Base-by-base conservation (phyloP, 805 yeast species). In the Yarrowia bubula region DNA sequence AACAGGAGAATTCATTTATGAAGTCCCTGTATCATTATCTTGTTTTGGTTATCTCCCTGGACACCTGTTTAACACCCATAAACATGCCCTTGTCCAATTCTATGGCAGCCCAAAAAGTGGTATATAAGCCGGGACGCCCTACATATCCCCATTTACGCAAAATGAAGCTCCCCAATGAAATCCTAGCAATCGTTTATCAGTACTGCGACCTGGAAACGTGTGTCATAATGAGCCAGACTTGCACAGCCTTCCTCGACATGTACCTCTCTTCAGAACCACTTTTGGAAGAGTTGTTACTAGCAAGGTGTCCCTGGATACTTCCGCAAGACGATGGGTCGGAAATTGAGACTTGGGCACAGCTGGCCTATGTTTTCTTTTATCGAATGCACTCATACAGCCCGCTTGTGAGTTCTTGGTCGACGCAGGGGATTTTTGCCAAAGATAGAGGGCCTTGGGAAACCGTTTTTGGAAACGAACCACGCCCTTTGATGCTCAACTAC, bases 401-500 rank as follows among this genome's bases (percentile, higher is more conserved):
- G 7, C 39, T n/a, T 2, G 9, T 47, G 10, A 39, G 53, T 8
- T 39, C 53, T 2, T 48, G 53, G 53, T 33, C 53, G 1, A 33
- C 17, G 6, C 39, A 48, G 39, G 31, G 31, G 2, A n/a, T 48
- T 4, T 48, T 33, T 8, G 32, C 15, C 15, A 14, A 6, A 2
- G 53, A 48, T 11, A 48, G 33, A 28, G 53, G 53, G 11, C 53
- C 53, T 3, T 48, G 53, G 53, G 53, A 48, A 13, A 38, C 32
- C 14, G 53, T 48, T 6, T 48, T 15, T 33, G 53, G 53, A 6
- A 48, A 48, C 31, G 28, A 22, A 5, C 28, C 28, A 22, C 28
- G 28, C 28, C 28, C 28, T 5, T 5, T 22, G 28, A 22, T 22
- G 28, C 28, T 22, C 28, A 22, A 22, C 28, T 22, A 22, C 28